A percentile compares a stretch with the other conserved stretches of the same genome.
These are phyloP conservation scores for Acer saccharum DNA, from an alignment of 345 rosid genomes.

Conservation along the genomic window DNA sequence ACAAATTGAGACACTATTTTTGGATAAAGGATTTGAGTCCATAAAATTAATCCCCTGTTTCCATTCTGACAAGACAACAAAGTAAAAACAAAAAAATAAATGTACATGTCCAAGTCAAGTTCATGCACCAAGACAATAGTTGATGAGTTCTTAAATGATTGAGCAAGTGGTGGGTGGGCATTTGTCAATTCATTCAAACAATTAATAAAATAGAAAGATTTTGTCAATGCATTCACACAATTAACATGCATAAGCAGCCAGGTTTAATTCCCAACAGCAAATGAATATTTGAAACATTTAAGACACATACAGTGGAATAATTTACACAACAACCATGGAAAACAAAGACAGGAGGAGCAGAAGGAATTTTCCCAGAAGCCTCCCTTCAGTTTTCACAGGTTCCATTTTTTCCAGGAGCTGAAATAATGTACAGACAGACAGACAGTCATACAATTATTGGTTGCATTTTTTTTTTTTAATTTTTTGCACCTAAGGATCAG, in stretches of 20 bases:
- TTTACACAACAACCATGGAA: conserved; percentile 46
- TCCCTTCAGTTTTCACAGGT: conserved; percentile 19
- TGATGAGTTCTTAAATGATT: background rate
- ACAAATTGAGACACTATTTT: too few relatives aligned
- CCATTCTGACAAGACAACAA: background rate
- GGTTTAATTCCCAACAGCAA: conserved; percentile 17
- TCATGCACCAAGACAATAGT: background rate
- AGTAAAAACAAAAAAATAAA: background rate
- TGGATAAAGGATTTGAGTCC: too few relatives aligned
- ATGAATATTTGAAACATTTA: conserved; percentile 33
- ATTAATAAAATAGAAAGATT: background rate
- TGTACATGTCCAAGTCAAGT: background rate
- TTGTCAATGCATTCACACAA: background rate
- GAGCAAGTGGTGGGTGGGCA: background rate
- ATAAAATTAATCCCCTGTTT: too few relatives aligned
- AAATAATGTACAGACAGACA: conserved; percentile 50
- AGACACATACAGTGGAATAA: conserved; percentile 23
- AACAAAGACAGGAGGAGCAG: conserved; percentile 29
- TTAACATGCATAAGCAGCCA: background rate
- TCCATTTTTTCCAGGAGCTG: conserved; percentile 38
- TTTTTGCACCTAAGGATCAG: conserved; percentile 55
- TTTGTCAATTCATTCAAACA: too few relatives aligned
- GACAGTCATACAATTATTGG: conserved; percentile 37
- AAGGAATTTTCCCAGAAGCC: conserved; percentile 33
- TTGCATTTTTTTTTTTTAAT: background rate